Evolutionary conservation across 1,139 yeast genomes (phyloP), one percentile per base, ranked within the genome.

Genomic region (Debaryomycetaceae sp.): DNA sequence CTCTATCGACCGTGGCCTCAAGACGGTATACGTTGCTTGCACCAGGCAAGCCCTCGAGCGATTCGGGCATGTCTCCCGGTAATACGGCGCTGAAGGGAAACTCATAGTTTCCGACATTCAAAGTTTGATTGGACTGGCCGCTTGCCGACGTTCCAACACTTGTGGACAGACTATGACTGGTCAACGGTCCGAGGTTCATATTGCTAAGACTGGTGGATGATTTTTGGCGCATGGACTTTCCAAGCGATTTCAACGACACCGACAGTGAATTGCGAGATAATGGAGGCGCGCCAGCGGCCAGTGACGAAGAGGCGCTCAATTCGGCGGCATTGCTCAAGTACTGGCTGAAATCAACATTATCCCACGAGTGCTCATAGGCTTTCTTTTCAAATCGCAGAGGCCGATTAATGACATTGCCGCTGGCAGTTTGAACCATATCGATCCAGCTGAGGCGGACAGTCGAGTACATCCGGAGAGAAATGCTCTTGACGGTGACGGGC

Each of bases 21-120:
- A 90, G 48, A 39, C 75, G 70, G 53, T 90, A 90, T 6, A 75
- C 67, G n/a, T 83, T 67, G 4, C 82, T 72, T 12, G 86, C 93
- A 14, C 90, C 86, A 2, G 87, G 87, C 29, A 86, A 62, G 3
- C 96, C 96, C 49, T 87, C 96, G 6, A 90, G 78, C 19, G 94
- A 77, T 53, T 90, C 98, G 1, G 86, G 78, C 32, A 82, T 65
- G 23, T 74, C 68, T 1, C 97, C 97, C 0, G 96, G 96, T 13
- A 90, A 49, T 18, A 86, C 68, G 2, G 92, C 71, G 37, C 80
- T 78, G 48, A 90, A 90, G 0, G 98, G 97, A 42, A 90, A 72
- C 47, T 83, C 94, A 49, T 90, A 86, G 49, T 83, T 85, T 1
- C 98, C 98, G 37, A 67, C 74, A 0, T 65, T 63, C 30, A 80